A percentile compares a stretch with the other conserved stretches of the same genome.
These are phyloP conservation scores for Sordariomycetes sp. DNA, from an alignment of 2,329 filamentous ascomycete genomes.

Conservation along the genomic window DNA sequence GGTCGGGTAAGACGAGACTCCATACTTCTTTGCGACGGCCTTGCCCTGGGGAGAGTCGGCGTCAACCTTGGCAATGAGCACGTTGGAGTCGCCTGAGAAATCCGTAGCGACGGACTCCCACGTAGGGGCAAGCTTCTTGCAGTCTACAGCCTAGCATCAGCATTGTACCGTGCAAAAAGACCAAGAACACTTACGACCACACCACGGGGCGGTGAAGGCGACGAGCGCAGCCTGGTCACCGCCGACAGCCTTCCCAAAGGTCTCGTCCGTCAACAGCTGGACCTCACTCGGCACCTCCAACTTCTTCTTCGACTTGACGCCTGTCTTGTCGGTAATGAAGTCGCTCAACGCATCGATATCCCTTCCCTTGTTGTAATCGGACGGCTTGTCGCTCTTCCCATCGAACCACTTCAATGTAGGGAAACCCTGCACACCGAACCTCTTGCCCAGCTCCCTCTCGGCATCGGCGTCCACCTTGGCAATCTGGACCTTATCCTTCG, in stretches of 20 bases:
- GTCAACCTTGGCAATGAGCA: slow-evolving; percentile 91
- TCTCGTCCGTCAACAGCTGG: slow-evolving; percentile 67
- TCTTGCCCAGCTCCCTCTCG: slow-evolving; percentile 74
- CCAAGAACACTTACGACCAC: slow-evolving; percentile 67
- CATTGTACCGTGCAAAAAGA: background rate
- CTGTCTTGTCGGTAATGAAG: slow-evolving; percentile 83
- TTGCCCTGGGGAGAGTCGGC: slow-evolving; percentile 84
- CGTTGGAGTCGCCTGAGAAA: slow-evolving; percentile 67
- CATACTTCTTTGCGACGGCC: slow-evolving; percentile 64
- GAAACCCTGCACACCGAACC: slow-evolving; percentile 87
- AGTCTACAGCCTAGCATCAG: slow-evolving; percentile 55
- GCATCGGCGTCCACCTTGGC: slow-evolving; percentile 95
- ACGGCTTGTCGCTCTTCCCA: slow-evolving; percentile 78
- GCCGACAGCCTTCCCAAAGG: slow-evolving; percentile 71
- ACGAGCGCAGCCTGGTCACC: slow-evolving; percentile 84
- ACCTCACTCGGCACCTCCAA: slow-evolving; percentile 66
- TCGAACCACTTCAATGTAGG: slow-evolving; percentile 98
- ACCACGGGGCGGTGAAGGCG: slow-evolving; percentile 97
- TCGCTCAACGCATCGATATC: slow-evolving; percentile 76
- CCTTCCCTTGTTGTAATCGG: slow-evolving; percentile 78
- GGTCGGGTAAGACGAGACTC: slow-evolving; percentile 81
- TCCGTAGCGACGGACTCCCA: slow-evolving; percentile 84
- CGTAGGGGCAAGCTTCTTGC: slow-evolving; percentile 83
- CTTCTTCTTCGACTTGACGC: slow-evolving; percentile 71
- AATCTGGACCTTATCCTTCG: slow-evolving; percentile 67